These are phyloP conservation scores for barrel medic (Medicago truncatula) DNA, from an alignment of 306 rosid genomes.

Conservation along the genomic window MtrunA17r5.0-ANR NC_053046.1:40863501-40864000, in stretches of 20 bases:
- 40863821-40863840: slow-evolving; percentile 89
- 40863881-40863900: slow-evolving; percentile 78
- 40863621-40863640: slow-evolving; percentile 40
- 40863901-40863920: slow-evolving; percentile 91
- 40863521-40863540: slow-evolving; percentile 64
- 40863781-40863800: slow-evolving; percentile 73
- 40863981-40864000: slow-evolving; percentile 63
- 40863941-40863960: slow-evolving; percentile 94
- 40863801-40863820: slow-evolving; percentile 96
- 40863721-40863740: slow-evolving; percentile 85
- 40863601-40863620: slow-evolving; percentile 81
- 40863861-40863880: slow-evolving; percentile 76
- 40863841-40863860: slow-evolving; percentile 88
- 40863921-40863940: slow-evolving; percentile 89
- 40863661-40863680: slow-evolving; percentile 72
- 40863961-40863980: slow-evolving; percentile 91
- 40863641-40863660: slow-evolving; percentile 52
- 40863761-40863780: slow-evolving; percentile 55
- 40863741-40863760: slow-evolving; percentile 81
- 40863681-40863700: slow-evolving; percentile 45
- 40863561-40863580: slow-evolving; percentile 60
- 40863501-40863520: slow-evolving; percentile 62
- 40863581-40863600: slow-evolving; percentile 87
- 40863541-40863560: slow-evolving; percentile 55
- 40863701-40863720: slow-evolving; percentile 71